A percentile compares a stretch with the other conserved stretches of the same genome.
phyloP scores from a whole-genome alignment of 306 rosid species.

The Carpinus viminea region DNA sequence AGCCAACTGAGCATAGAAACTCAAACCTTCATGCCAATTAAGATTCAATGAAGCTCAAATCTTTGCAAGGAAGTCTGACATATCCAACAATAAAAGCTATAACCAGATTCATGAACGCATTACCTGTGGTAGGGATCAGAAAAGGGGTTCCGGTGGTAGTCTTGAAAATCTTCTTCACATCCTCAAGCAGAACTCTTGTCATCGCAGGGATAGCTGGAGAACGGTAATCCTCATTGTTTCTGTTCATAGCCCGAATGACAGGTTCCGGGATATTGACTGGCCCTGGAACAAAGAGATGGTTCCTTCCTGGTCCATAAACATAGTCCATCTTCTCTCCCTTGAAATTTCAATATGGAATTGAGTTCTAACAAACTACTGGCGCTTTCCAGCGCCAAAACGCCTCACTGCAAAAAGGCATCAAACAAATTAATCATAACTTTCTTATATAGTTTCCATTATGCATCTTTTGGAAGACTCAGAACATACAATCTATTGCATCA shows the following conservation, averaged over 20 bases:
- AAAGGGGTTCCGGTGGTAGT: conserved; percentile 88
- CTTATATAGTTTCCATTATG: neutral
- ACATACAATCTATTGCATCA: neutral
- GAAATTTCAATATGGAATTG: conserved; percentile 30
- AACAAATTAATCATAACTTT: conserved; percentile 1
- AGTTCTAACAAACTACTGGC: conserved; percentile 24
- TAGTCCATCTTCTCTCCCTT: conserved; percentile 70
- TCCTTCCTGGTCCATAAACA: conserved; percentile 81
- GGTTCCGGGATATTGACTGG: conserved; percentile 96
- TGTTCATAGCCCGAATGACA: conserved; percentile 85
- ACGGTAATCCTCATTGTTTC: conserved; percentile 98
- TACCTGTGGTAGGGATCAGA: conserved; percentile 96
- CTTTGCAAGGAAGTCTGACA: neutral
- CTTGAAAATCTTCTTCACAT: conserved; percentile 93
- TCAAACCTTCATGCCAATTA: neutral
- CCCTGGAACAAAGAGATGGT: conserved; percentile 99
- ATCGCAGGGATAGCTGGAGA: conserved; percentile 95
- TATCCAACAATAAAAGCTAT: neutral
- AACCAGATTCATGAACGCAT: conserved; percentile 2
- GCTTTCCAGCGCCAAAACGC: conserved; percentile 29
- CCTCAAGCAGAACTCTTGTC: conserved; percentile 83
- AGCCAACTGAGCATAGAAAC: neutral
- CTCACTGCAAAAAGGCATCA: conserved; percentile 30
- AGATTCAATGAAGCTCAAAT: neutral
- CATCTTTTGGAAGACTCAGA: neutral